A percentile compares a stretch with the other conserved stretches of the same genome.
Evolutionary conservation across 2,329 filamentous ascomycete species (phyloP).

Genomic region (Fusarium guadeloupense): DNA sequence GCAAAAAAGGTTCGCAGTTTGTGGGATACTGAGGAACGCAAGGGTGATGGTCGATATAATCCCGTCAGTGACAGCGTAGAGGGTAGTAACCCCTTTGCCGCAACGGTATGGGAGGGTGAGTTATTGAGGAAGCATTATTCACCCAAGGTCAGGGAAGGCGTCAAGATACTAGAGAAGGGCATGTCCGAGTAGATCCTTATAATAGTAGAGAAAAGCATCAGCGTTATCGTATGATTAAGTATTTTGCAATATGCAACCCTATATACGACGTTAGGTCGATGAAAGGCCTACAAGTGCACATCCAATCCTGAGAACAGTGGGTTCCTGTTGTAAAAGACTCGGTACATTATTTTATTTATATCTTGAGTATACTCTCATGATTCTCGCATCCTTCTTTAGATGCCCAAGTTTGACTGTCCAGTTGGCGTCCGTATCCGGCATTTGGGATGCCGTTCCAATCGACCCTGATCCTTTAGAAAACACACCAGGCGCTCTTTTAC

Average conservation of each 20-base stretch:
- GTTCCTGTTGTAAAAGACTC: not conserved
- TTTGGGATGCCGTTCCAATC: not conserved
- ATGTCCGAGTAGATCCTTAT: conserved; percentile 51
- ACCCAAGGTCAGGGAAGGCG: conserved; percentile 82
- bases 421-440: not conserved
- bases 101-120: conserved; percentile 94
- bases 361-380: not conserved
- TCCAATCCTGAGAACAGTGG: not conserved
- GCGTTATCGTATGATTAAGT: not conserved
- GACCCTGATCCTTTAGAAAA: not conserved
- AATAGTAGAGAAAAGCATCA: conserved; percentile 6
- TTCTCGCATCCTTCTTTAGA: not conserved
- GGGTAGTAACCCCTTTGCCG: conserved; percentile 87
- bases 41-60: conserved; percentile 89
- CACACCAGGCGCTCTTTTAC: not conserved
- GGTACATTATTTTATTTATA: conserved; percentile 4
- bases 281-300: not conserved
- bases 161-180: conserved; percentile 74
- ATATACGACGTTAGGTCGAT: not conserved
- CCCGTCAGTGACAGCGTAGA: conserved; percentile 78
- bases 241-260: not conserved
- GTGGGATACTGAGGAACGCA: conserved; percentile 94
- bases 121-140: conserved; percentile 85
- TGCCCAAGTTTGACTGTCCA: not conserved
- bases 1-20: conserved; percentile 82